Conservation (phyloP, 805 yeast genomes). For the Yamadazyma philogaea region DNA sequence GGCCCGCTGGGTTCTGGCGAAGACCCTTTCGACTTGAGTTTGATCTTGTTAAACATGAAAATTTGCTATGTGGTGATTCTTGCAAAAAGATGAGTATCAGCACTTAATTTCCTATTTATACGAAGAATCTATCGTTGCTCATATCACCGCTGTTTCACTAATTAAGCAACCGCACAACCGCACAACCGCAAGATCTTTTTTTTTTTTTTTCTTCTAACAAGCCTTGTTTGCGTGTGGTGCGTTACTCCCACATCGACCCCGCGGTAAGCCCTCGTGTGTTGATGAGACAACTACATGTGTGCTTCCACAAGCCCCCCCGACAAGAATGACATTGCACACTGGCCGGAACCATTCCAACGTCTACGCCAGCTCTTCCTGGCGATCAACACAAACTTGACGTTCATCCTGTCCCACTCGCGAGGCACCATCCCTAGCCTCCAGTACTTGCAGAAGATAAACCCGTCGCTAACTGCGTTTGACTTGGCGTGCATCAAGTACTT, state of each 20-base stretch:
- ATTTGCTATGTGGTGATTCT: no score
- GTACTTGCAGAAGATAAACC: constrained; percentile 29
- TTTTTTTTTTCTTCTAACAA: background rate
- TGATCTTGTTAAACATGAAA: constrained; percentile 31
- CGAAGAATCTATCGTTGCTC: background rate
- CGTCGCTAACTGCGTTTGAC: constrained; percentile 44
- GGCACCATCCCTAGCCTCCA: constrained; percentile 30
- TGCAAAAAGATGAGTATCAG: no score
- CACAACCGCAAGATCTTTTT: constrained; percentile 1
- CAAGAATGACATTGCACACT: background rate
- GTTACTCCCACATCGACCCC: no score
- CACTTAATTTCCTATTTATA: no score
- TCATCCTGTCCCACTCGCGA: constrained; percentile 35
- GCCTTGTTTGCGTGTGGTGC: background rate
- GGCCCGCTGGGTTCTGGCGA: constrained; percentile 11
- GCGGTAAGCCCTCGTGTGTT: no score
- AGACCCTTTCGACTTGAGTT: constrained; percentile 28
- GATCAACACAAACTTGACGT: constrained; percentile 40
- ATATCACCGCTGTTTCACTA: background rate
- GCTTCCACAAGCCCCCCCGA: background rate
- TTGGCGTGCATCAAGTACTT: constrained; percentile 60
- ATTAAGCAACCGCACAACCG: constrained; percentile 5
- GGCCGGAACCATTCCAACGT: constrained; percentile 7
- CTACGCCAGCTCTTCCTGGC: constrained; percentile 21
- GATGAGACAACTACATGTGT: background rate